Conservation (phyloP, 768 basidiomycete species). For the Tylopilus sp. region DNA sequence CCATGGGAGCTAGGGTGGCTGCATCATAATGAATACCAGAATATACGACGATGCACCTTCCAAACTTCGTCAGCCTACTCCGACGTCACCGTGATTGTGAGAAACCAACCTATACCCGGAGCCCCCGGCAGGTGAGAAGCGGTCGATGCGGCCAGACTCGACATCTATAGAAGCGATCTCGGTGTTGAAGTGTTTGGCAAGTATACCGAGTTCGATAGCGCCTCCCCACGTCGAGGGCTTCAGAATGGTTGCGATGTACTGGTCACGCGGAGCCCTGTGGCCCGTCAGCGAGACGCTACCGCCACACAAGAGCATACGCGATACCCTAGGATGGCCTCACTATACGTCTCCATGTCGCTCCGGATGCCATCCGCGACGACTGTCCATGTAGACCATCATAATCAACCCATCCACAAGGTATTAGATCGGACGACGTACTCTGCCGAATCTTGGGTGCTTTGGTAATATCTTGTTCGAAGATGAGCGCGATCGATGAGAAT, state of each 20-base stretch:
- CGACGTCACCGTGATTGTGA: background rate
- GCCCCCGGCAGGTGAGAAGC: conserved; percentile 49
- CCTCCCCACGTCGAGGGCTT: conserved; percentile 36
- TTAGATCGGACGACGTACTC: conserved; percentile 42
- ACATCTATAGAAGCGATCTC: too few relatives aligned
- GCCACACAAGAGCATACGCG: conserved; percentile 3
- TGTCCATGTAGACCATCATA: conserved; percentile 28
- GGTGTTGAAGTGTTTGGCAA: too few relatives aligned
- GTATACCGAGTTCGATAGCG: too few relatives aligned
- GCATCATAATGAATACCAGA: conserved; percentile 98
- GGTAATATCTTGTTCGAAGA: conserved; percentile 81
- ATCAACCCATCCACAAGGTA: background rate
- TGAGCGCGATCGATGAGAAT: conserved; percentile 80
- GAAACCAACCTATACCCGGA: conserved; percentile 29
- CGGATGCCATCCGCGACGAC: conserved; percentile 84
- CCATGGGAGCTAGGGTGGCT: conserved; percentile 73
- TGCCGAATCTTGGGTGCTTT: conserved; percentile 69
- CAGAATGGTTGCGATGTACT: too few relatives aligned
- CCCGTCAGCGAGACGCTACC: background rate
- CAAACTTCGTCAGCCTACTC: conserved; percentile 2
- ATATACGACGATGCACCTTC: conserved; percentile 78
- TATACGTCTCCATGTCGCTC: conserved; percentile 67
- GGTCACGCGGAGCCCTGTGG: conserved; percentile 26
- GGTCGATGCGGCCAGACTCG: conserved; percentile 68
- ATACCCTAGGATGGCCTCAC: conserved; percentile 86